Evolutionary conservation across 2,329 filamentous ascomycete genomes (phyloP), one percentile per base, ranked within the genome.

Genomic region (Fusarium pininemorale): DNA sequence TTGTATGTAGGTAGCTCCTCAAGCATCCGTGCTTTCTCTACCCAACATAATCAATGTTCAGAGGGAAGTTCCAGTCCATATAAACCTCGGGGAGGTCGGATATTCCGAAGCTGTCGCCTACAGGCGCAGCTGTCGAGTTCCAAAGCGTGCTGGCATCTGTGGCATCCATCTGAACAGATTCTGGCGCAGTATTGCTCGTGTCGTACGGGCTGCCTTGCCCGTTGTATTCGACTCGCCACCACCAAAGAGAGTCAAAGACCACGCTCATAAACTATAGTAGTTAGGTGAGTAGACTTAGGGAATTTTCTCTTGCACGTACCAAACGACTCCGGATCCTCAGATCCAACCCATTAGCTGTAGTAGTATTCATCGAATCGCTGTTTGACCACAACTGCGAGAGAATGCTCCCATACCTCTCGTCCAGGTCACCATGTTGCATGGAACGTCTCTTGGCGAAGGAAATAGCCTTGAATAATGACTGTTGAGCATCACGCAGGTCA

Each of bases 191-290:
- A n/a, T 35, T 61, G 37, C 26, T 26, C 18, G 12, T 56, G 24
- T 61, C 32, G 47, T 61, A 61, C 14, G 58, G 48, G 24, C 58
- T 61, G 28, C 58, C 58, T 56, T 61, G 58, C 37, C 58, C 58
- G 22, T 61, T 61, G 35, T 56, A 56, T 18, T 61, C 58, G 28
- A 61, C 58, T 61, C 58, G 48, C 48, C 58, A 61, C 58, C 58
- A 56, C 58, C 58, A 61, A 22, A 56, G 47, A 22, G 37, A 61
- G 48, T 56, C 58, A 35, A 61, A 61, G 9, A 56, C 58, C 10
- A 61, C 48, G 26, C 58, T 61, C 58, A 61, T 61, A 18, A 61
- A 61, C 48, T 56, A 61, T 56, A 6, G 6, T 4, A 20, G 20
- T 61, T 32, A 56, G 48, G 38, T 35, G 6, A 16, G 32, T 18